Evolutionary conservation across 2,329 filamentous ascomycete genomes (phyloP).

Genomic region (Balansia obtecta): DNA sequence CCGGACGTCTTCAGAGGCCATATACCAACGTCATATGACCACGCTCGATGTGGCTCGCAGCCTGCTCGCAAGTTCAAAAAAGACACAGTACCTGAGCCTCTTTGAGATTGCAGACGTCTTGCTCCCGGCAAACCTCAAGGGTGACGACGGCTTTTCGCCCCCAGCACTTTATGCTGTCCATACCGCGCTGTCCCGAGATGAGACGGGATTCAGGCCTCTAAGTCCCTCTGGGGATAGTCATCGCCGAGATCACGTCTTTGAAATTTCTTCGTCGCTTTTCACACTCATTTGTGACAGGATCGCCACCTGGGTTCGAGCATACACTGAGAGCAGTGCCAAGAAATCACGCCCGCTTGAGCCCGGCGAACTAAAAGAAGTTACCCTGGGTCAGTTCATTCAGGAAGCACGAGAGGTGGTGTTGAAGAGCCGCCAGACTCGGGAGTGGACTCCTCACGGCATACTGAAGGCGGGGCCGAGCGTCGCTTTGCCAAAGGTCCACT

Average conservation of each 20-base stretch:
- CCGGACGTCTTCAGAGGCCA: conserved; percentile 24
- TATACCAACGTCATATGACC: conserved; percentile 35
- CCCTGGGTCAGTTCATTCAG: conserved; percentile 32
- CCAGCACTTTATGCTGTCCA: conserved; percentile 58
- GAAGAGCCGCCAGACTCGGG: conserved; percentile 34
- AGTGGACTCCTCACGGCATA: conserved; percentile 38
- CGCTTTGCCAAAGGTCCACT: conserved; percentile 13
- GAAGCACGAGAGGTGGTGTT: conserved; percentile 39
- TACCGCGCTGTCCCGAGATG: conserved; percentile 45
- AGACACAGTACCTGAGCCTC: conserved; percentile 34
- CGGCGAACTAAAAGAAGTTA: conserved; percentile 9
- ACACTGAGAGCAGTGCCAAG: conserved; percentile 14
- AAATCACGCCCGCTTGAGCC: conserved; percentile 8
- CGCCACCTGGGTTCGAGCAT: conserved; percentile 20
- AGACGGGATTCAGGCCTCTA: conserved; percentile 45
- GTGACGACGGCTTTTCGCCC: conserved; percentile 26
- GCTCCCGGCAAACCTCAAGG: conserved; percentile 23
- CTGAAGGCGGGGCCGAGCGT: conserved; percentile 17
- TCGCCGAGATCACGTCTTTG: conserved; percentile 44
- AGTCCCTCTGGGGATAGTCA: conserved; percentile 33
- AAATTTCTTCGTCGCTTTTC: conserved; percentile 32
- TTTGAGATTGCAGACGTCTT: conserved; percentile 36
- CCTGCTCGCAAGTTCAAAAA: conserved; percentile 24
- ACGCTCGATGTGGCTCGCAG: conserved; percentile 34
- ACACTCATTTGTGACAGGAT: conserved; percentile 19